These are phyloP conservation scores for Rubroboletus pulcherrimus DNA, from an alignment of 768 basidiomycete species.

Conservation along the genomic window DNA sequence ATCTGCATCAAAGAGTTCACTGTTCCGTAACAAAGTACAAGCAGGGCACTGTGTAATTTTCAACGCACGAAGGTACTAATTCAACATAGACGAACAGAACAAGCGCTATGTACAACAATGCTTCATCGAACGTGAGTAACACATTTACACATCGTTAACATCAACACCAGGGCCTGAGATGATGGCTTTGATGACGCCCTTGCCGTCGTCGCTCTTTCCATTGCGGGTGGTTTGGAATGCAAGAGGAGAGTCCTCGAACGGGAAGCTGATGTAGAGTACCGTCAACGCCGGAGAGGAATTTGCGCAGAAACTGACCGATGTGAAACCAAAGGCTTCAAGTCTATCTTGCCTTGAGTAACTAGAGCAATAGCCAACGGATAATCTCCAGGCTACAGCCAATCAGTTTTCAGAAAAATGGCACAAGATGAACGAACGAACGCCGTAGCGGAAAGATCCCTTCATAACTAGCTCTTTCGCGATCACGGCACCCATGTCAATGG, in stretches of 20 bases:
- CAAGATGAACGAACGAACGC: slow-evolving; percentile 39
- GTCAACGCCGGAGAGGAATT: neutral
- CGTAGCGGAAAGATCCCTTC: slow-evolving; percentile 93
- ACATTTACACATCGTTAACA: slow-evolving; percentile 36
- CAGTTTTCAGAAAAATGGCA: neutral
- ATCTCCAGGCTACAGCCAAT: slow-evolving; percentile 60
- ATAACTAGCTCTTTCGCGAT: slow-evolving; percentile 76
- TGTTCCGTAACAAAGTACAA: neutral
- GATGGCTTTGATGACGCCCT: slow-evolving; percentile 83
- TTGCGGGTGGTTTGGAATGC: slow-evolving; percentile 80
- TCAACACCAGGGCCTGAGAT: slow-evolving; percentile 76
- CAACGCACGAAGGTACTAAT: neutral
- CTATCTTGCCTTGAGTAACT: slow-evolving; percentile 74
- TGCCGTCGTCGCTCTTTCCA: slow-evolving; percentile 84
- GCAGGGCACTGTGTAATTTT: neutral
- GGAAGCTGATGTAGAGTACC: slow-evolving; percentile 42
- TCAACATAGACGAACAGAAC: neutral
- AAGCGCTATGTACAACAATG: neutral
- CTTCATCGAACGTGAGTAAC: neutral
- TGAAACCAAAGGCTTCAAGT: slow-evolving; percentile 85
- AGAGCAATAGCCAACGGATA: slow-evolving; percentile 84
- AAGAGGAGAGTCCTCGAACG: slow-evolving; percentile 69
- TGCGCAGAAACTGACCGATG: slow-evolving; percentile 54
- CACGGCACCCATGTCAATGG: slow-evolving; percentile 65
- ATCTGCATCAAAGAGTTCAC: neutral